Conservation (phyloP, 2,329 filamentous ascomycete species). For the Leptographium lundbergii region DNA sequence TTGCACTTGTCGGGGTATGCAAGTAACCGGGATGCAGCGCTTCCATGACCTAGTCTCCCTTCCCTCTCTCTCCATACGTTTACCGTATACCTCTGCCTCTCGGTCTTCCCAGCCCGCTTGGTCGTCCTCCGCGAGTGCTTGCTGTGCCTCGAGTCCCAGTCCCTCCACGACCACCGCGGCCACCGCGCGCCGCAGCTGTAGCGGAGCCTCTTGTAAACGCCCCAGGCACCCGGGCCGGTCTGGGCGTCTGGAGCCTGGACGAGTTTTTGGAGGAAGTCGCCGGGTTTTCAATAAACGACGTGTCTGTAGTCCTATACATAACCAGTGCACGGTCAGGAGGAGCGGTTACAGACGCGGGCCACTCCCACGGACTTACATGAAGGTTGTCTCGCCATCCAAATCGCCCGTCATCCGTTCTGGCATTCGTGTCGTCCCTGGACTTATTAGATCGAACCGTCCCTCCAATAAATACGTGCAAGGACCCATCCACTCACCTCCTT, state of each 20-base stretch:
- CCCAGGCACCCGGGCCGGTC: slow-evolving; percentile 34
- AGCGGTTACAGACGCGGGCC: background rate
- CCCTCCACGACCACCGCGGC: slow-evolving; percentile 21
- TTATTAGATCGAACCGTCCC: background rate
- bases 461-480: background rate
- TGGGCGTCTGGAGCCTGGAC: slow-evolving; percentile 31
- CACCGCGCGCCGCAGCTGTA: slow-evolving; percentile 19
- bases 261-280: slow-evolving; percentile 38
- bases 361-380: slow-evolving; percentile 50
- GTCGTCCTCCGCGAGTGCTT: slow-evolving; percentile 21
- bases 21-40: slow-evolving; percentile 3
- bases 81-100: slow-evolving; percentile 33
- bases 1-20: slow-evolving; percentile 7
- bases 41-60: background rate
- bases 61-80: slow-evolving; percentile 10
- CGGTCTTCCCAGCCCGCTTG: slow-evolving; percentile 32
- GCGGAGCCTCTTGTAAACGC: slow-evolving; percentile 25
- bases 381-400: slow-evolving; percentile 61
- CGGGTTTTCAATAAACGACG: slow-evolving; percentile 81
- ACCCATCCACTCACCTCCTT: background rate
- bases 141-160: slow-evolving; percentile 18
- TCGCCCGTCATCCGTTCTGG: slow-evolving; percentile 22
- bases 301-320: slow-evolving; percentile 65
- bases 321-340: background rate
- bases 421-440: slow-evolving; percentile 9